Evolutionary conservation across 1,284 basidiomycete species (phyloP).

Genomic region (Cutaneotrichosporon arboriforme): DNA sequence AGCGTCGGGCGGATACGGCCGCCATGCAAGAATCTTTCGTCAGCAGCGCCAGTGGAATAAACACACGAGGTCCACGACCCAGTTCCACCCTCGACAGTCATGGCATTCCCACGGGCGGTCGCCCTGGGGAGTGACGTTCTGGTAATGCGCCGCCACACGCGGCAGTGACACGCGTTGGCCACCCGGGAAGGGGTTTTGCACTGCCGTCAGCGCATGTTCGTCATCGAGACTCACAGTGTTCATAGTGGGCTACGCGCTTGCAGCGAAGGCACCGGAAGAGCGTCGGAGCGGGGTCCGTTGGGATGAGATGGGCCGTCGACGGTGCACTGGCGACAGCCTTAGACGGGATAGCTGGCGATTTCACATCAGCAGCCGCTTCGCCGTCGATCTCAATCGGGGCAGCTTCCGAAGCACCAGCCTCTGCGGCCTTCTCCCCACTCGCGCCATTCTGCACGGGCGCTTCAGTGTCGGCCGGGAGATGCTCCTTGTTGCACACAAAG

Average conservation of each 20-base stretch:
- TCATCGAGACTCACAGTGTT: constrained; percentile 50
- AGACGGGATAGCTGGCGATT: neutral
- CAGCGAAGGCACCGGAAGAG: constrained; percentile 75
- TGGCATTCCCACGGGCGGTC: constrained; percentile 65
- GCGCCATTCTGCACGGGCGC: neutral
- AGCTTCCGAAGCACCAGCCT: neutral
- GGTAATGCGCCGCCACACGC: constrained; percentile 54
- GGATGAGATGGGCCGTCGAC: neutral
- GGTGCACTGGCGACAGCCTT: neutral
- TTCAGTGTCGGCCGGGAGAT: neutral
- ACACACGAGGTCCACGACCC: constrained; percentile 59
- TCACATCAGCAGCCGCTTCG: too few relatives aligned
- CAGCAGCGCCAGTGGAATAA: neutral
- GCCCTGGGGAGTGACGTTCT: constrained; percentile 41
- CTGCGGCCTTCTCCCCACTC: neutral
- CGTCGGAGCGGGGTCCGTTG: constrained; percentile 37
- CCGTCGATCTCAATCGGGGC: constrained; percentile 15
- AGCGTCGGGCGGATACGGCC: constrained; percentile 63
- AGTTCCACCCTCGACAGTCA: constrained; percentile 69
- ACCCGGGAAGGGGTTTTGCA: constrained; percentile 20
- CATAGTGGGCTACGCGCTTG: constrained; percentile 72
- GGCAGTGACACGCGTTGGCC: constrained; percentile 15
- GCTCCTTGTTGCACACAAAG: constrained; percentile 63
- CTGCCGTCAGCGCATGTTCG: constrained; percentile 11
- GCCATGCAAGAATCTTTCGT: constrained; percentile 73